A percentile compares a stretch with the other conserved stretches of the same genome.
Evolutionary conservation across 805 yeast genomes (phyloP).

Genomic region (Lipomyces spencermartinsiae): DNA sequence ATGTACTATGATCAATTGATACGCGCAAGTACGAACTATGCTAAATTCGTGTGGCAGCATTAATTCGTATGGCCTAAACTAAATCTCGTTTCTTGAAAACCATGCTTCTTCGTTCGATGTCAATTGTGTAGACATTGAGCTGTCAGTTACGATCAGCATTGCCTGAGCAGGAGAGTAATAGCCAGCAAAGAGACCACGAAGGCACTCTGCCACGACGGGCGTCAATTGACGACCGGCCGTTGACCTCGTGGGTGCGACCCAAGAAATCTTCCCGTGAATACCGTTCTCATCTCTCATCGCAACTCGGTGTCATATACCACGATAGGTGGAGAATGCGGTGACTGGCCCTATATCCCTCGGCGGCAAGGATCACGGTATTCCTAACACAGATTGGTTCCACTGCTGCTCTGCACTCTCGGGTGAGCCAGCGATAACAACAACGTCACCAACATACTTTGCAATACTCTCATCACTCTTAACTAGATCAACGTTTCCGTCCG

Average conservation of each 20-base stretch:
- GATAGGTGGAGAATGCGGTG: neutral
- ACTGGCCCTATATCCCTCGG: neutral
- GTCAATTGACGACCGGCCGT: neutral
- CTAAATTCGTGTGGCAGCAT: too few species aligned
- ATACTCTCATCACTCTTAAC: slow-evolving; percentile 22
- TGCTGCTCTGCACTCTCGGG: slow-evolving; percentile 4
- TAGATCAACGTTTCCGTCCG: slow-evolving; percentile 12
- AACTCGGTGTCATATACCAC: neutral
- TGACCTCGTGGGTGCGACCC: neutral
- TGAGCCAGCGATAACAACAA: slow-evolving; percentile 19
- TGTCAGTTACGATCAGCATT: neutral
- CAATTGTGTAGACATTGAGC: neutral
- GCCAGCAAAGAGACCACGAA: neutral
- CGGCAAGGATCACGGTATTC: neutral
- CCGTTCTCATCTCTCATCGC: neutral
- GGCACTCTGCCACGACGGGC: neutral
- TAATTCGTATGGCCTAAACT: neutral
- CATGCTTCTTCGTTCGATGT: neutral
- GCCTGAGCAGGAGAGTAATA: too few species aligned
- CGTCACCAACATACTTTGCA: slow-evolving; percentile 27
- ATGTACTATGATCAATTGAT: neutral
- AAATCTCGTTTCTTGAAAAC: neutral
- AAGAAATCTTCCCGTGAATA: neutral
- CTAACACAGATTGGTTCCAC: slow-evolving; percentile 14
- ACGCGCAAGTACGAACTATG: neutral